These are phyloP conservation scores for Ascochyta fabae DNA, from an alignment of 2,329 filamentous ascomycete genomes.

Conservation along the genomic window DNA sequence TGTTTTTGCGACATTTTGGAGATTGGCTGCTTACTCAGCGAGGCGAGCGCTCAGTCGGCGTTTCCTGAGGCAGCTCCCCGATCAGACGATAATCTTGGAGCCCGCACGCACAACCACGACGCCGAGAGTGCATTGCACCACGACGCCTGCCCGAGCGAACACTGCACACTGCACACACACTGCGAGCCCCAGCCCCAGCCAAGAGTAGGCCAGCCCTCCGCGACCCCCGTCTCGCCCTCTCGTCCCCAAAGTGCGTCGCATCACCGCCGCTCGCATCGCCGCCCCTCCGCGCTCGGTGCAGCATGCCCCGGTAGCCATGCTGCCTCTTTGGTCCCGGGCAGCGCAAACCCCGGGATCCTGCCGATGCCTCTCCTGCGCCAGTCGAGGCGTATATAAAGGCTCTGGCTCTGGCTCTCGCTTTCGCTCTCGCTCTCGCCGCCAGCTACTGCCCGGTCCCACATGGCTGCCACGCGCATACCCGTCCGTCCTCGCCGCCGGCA, in stretches of 20 bases:
- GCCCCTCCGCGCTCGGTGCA: slow-evolving; percentile 29
- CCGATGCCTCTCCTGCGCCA: slow-evolving; percentile 67
- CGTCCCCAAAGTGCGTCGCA: slow-evolving; percentile 24
- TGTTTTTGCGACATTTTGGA: slow-evolving; percentile 12
- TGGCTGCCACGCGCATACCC: slow-evolving; percentile 71
- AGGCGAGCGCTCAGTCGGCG: not conserved
- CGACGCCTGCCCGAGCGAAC: not conserved
- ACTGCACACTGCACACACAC: not conserved
- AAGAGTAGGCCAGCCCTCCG: not conserved
- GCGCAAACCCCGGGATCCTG: slow-evolving; percentile 66
- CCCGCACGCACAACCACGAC: not conserved
- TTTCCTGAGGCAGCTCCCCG: slow-evolving; percentile 3
- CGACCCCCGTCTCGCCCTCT: not conserved
- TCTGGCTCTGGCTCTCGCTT: too few relatives aligned
- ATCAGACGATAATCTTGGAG: slow-evolving; percentile 11
- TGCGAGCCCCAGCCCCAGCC: not conserved
- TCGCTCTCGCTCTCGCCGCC: slow-evolving; percentile 53
- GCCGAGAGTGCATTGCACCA: not conserved
- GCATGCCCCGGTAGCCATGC: slow-evolving; percentile 62
- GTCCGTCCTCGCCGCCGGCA: slow-evolving; percentile 69
- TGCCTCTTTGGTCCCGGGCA: slow-evolving; percentile 71
- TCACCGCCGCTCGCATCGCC: slow-evolving; percentile 26
- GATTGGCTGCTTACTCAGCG: slow-evolving; percentile 14
- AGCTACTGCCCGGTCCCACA: slow-evolving; percentile 58
- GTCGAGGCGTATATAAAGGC: slow-evolving; percentile 57